A percentile compares a stretch with the other conserved stretches of the same genome.
phyloP scores from a whole-genome alignment of 331 rosid species.

The Acacia concinna region DNA sequence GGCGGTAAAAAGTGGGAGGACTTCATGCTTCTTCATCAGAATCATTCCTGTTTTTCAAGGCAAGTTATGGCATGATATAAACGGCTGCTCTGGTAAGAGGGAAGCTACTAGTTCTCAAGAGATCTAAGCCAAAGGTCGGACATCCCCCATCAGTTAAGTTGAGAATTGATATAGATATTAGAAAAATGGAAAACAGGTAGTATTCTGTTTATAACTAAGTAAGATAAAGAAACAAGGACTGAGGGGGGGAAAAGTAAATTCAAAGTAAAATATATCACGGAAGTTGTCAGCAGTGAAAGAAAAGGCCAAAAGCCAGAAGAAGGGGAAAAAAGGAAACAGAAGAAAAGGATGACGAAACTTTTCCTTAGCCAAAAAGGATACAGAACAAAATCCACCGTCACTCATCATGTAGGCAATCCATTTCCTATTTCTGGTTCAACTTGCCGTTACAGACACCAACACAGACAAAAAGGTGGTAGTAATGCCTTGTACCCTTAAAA shows the following conservation, averaged over 20 bases:
- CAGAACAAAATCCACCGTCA: slow-evolving; percentile 8
- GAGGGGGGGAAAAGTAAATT: not conserved
- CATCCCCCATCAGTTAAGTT: slow-evolving; percentile 1
- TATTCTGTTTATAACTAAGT: not conserved
- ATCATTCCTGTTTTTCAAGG: slow-evolving; percentile 9
- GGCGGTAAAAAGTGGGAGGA: not conserved
- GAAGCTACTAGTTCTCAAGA: slow-evolving; percentile 18
- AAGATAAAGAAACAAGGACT: not conserved
- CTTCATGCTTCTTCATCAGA: slow-evolving; percentile 8
- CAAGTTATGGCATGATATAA: not conserved
- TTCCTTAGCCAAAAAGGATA: slow-evolving; percentile 17
- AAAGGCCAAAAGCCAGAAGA: slow-evolving; percentile 20
- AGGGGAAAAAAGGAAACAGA: not conserved
- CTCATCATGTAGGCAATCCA: slow-evolving; percentile 11
- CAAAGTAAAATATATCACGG: not conserved
- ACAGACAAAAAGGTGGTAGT: not conserved
- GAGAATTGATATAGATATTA: not conserved
- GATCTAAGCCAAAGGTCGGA: not conserved
- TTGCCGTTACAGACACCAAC: slow-evolving; percentile 10
- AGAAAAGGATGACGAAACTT: not conserved
- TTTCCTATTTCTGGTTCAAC: slow-evolving; percentile 21
- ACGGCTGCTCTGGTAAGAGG: not conserved
- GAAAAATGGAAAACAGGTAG: not conserved
- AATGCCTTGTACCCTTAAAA: slow-evolving; percentile 12
- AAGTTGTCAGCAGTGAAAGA: slow-evolving; percentile 15